phyloP scores from a whole-genome alignment of 1,284 basidiomycete genomes.

The Coniferiporia sulphurascens region DNA sequence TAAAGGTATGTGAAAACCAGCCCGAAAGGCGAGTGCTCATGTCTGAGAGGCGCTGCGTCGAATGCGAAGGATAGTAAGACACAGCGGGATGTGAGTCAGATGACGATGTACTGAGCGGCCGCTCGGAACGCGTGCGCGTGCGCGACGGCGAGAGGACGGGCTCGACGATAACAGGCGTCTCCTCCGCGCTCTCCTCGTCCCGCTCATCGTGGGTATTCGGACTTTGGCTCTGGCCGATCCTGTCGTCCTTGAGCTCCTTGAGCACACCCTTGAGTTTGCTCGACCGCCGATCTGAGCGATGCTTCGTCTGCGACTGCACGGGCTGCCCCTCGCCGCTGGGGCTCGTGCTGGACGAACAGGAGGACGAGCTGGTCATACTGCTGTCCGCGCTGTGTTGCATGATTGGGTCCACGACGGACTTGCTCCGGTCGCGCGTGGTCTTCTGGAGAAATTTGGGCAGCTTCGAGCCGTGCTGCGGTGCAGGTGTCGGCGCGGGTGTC shows the following conservation, averaged over 20 bases:
- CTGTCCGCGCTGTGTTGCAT: conserved; percentile 30
- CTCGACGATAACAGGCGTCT: conserved; percentile 50
- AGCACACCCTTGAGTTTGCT: conserved; percentile 22
- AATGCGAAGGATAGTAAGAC: conserved; percentile 28
- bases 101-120: conserved; percentile 35
- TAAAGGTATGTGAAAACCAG: conserved; percentile 75
- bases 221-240: conserved; percentile 26
- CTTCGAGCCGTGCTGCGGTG: conserved; percentile 33
- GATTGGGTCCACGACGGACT: conserved; percentile 45
- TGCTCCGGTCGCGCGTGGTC: conserved; percentile 49
- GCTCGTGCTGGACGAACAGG: conserved; percentile 27
- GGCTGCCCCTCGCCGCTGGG: not conserved
- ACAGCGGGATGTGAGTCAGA: conserved; percentile 40
- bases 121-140: conserved; percentile 40
- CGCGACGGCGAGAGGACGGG: conserved; percentile 36
- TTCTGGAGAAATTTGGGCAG: conserved; percentile 66
- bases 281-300: conserved; percentile 16
- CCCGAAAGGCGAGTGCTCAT: conserved; percentile 63
- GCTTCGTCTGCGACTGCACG: not conserved
- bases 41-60: conserved; percentile 37
- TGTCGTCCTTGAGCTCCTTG: conserved; percentile 24
- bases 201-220: conserved; percentile 24
- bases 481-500: conserved; percentile 14
- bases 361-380: conserved; percentile 37
- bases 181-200: conserved; percentile 31